Conservation (phyloP, 257 asterid genomes). For the Ophiorrhiza pumila region DNA sequence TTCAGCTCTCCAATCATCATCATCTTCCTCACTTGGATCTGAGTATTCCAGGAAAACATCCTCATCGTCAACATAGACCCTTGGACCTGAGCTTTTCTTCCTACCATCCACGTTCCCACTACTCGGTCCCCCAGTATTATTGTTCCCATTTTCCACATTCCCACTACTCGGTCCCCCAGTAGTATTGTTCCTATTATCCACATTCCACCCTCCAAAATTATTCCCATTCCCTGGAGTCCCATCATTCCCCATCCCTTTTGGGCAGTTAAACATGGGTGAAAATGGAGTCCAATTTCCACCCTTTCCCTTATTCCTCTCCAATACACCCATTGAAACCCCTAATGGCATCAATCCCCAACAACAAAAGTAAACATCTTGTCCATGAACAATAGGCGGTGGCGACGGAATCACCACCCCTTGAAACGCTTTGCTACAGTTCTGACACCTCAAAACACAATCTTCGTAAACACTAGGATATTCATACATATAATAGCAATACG, state of each 20-base stretch:
- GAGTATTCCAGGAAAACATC: constrained; percentile 67
- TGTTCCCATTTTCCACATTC: constrained; percentile 20
- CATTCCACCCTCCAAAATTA: constrained; percentile 23
- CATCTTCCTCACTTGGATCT: constrained; percentile 58
- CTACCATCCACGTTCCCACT: constrained; percentile 26
- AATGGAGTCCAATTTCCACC: constrained; percentile 70
- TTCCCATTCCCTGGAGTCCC: constrained; percentile 20
- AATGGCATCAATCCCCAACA: constrained; percentile 78
- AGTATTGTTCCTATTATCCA: constrained; percentile 16
- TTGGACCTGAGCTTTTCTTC: constrained; percentile 42
- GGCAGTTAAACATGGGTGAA: constrained; percentile 71
- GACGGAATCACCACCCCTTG: constrained; percentile 66
- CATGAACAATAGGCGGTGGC: constrained; percentile 66
- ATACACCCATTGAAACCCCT: constrained; percentile 44
- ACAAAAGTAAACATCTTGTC: constrained; percentile 58
- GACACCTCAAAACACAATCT: constrained; percentile 72
- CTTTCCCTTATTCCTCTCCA: constrained; percentile 35
- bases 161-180: constrained; percentile 18
- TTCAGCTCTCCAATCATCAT: constrained; percentile 55
- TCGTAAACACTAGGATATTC: constrained; percentile 63
- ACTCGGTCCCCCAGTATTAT: constrained; percentile 12
- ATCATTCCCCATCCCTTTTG: constrained; percentile 25
- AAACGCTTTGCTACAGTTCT: constrained; percentile 75
- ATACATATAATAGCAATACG: constrained; percentile 78
- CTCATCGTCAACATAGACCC: constrained; percentile 59